Evolutionary conservation across 768 basidiomycete genomes (phyloP).

Genomic region (Serendipita sp.): DNA sequence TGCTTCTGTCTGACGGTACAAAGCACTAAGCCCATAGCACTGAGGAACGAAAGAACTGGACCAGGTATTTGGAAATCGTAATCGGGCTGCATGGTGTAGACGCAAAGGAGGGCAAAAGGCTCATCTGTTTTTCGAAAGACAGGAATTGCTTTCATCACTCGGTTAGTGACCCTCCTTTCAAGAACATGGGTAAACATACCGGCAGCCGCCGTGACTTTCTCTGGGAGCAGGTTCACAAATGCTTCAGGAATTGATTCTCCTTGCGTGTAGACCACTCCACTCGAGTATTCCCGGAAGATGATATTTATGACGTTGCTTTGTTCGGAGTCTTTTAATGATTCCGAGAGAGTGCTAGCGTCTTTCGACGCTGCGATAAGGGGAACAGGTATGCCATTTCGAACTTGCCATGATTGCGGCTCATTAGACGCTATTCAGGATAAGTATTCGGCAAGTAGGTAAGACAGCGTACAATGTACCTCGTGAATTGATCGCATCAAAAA

Average conservation of each 20-base stretch:
- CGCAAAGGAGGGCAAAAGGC: not conserved
- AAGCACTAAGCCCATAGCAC: not conserved
- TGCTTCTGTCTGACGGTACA: constrained; percentile 1
- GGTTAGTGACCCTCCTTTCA: not conserved
- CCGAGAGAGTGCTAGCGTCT: not conserved
- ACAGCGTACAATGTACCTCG: not conserved
- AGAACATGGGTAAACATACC: not conserved
- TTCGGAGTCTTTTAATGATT: not conserved
- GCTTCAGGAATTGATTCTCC: not conserved
- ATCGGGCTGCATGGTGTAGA: not conserved
- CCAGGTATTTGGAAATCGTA: not conserved
- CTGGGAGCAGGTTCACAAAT: not conserved
- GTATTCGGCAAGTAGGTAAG: not conserved
- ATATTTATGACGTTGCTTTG: not conserved
- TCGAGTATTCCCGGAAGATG: not conserved
- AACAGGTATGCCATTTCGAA: not conserved
- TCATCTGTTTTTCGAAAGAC: not conserved
- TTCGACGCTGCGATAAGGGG: not conserved
- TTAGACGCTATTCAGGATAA: not conserved
- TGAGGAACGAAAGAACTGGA: not conserved
- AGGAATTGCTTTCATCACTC: not conserved
- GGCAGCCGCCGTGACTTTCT: not conserved
- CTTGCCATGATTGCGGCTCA: not conserved
- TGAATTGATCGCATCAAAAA: not conserved
- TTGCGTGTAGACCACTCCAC: not conserved